A percentile compares a stretch with the other conserved stretches of the same genome.
phyloP scores from a whole-genome alignment of 805 yeast genomes.

The Osmozyma mogii region DNA sequence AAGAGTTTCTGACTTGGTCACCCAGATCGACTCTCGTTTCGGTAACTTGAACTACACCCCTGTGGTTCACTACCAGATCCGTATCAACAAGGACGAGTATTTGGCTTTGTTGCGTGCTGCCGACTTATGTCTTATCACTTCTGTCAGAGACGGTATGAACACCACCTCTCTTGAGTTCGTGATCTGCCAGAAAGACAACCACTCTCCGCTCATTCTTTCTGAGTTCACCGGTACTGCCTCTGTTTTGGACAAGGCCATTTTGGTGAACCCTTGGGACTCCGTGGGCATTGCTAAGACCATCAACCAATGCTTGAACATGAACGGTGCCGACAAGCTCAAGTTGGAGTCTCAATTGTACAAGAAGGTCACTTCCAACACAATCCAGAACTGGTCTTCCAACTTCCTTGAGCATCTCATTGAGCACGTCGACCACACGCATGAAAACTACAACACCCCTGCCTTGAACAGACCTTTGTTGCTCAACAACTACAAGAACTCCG shows the following conservation, averaged over 20 bases:
- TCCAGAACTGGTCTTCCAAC: constrained; percentile 71
- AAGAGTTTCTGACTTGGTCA: constrained; percentile 75
- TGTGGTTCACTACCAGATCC: constrained; percentile 86
- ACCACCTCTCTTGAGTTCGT: constrained; percentile 92
- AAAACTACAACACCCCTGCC: constrained; percentile 56
- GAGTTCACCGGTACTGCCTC: constrained; percentile 90
- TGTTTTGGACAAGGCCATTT: constrained; percentile 61
- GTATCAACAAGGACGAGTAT: constrained; percentile 83
- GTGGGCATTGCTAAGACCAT: constrained; percentile 87
- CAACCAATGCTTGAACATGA: constrained; percentile 55
- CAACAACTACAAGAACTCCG: constrained; percentile 50
- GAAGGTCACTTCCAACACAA: constrained; percentile 60
- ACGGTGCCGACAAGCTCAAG: constrained; percentile 34
- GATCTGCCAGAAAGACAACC: constrained; percentile 68
- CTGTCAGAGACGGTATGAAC: constrained; percentile 94
- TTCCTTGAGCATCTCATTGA: constrained; percentile 46
- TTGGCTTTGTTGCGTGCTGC: constrained; percentile 83
- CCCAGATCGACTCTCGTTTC: constrained; percentile 74
- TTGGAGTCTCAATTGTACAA: constrained; percentile 50
- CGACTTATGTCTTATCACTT: constrained; percentile 80
- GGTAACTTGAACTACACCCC: constrained; percentile 82
- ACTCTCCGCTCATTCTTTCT: constrained; percentile 74
- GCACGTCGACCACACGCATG: constrained; percentile 30
- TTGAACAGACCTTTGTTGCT: constrained; percentile 63
- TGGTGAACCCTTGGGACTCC: constrained; percentile 96